Percentiles rank a stretch among this genome's conserved stretches.
Conservation (phyloP, 306 rosid genomes). For the Calophaca sinica region DNA sequence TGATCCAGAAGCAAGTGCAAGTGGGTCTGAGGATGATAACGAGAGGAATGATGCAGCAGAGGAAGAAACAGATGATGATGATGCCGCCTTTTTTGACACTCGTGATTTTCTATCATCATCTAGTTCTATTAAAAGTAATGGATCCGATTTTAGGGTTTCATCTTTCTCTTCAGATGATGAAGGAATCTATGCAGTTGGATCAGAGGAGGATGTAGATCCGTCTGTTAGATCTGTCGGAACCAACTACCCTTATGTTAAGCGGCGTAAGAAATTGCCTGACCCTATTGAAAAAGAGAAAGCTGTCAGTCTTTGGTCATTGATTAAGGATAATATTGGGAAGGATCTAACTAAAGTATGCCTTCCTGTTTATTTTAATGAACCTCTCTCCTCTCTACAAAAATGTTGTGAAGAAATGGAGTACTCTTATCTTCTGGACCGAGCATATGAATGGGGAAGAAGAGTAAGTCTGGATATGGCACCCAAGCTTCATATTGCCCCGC, state of each 20-base stretch:
- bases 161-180: constrained; percentile 95
- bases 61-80: constrained; percentile 96
- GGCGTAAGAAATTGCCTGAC: constrained; percentile 94
- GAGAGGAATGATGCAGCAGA: constrained; percentile 93
- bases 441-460: constrained; percentile 93
- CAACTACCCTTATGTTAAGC: constrained; percentile 68
- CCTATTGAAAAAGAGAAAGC: constrained; percentile 95
- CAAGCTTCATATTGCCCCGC: neutral
- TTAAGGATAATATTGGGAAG: constrained; percentile 95
- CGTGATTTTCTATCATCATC: constrained; percentile 93
- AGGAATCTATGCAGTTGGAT: constrained; percentile 57
- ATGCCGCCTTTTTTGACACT: constrained; percentile 85
- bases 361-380: constrained; percentile 96
- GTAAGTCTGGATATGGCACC: constrained; percentile 52
- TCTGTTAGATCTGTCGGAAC: constrained; percentile 70
- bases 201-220: constrained; percentile 78
- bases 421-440: constrained; percentile 90
- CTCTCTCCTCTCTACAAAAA: constrained; percentile 91
- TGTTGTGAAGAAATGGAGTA: constrained; percentile 96
- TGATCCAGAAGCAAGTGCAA: constrained; percentile 72
- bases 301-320: constrained; percentile 98
- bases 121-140: constrained; percentile 84
- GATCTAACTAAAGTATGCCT: constrained; percentile 97
- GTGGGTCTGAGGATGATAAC: constrained; percentile 89
- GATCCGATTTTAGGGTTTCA: constrained; percentile 75